A percentile compares a stretch with the other conserved stretches of the same genome.
Evolutionary conservation across 176 grass and related monocot genomes (phyloP).

Genomic region (Eragrostis curvula): DNA sequence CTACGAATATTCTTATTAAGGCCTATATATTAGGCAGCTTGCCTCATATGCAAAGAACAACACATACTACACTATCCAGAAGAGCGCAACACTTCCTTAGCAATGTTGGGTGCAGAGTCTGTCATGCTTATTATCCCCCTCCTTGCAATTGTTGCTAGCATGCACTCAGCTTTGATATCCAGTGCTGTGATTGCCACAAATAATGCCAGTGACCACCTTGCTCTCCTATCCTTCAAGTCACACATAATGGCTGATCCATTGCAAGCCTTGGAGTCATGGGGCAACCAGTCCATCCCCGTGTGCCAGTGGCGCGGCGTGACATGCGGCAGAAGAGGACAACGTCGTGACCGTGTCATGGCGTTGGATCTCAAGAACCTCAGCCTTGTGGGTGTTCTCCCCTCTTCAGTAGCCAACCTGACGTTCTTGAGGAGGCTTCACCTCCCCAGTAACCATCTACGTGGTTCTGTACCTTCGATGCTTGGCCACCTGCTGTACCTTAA

Average conservation of each 20-base stretch:
- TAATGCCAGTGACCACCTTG: background rate
- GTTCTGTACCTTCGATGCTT: background rate
- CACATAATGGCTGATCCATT: background rate
- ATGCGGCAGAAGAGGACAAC: background rate
- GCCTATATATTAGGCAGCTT: no score
- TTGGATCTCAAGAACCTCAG: background rate
- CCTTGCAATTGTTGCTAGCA: no score
- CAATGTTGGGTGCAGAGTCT: no score
- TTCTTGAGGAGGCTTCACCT: conserved; percentile 10
- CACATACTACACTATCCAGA: no score
- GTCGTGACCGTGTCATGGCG: conserved; percentile 1
- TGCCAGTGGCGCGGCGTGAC: conserved; percentile 13
- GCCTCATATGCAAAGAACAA: no score
- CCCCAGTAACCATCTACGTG: background rate
- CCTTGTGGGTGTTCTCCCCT: background rate
- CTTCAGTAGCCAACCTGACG: background rate
- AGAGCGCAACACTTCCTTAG: no score
- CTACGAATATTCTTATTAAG: no score
- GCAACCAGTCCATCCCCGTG: background rate
- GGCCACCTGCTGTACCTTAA: background rate
- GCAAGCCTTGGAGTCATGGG: background rate
- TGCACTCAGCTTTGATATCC: no score
- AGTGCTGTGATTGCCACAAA: background rate
- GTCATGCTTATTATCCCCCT: no score
- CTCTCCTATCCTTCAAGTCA: conserved; percentile 15